A percentile compares a stretch with the other conserved stretches of the same genome.
phyloP scores from a whole-genome alignment of 1,284 basidiomycete species.

The Microbotryomycetes sp. region DNA sequence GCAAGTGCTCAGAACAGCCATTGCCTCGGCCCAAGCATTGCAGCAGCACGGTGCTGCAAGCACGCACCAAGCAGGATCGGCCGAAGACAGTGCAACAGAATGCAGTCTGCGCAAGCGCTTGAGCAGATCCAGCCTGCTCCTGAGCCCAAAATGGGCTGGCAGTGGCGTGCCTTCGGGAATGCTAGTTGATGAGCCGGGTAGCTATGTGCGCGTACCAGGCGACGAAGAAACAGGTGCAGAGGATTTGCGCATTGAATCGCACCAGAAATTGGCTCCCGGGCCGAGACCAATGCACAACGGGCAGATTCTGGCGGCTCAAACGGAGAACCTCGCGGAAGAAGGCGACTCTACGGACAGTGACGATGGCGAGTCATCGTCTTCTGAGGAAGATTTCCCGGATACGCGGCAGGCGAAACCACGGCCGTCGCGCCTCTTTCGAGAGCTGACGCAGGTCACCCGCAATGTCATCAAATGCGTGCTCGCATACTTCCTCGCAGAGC shows the following conservation, averaged over 20 bases:
- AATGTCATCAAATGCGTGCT: constrained; percentile 85
- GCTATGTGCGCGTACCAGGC: constrained; percentile 2
- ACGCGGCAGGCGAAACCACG: not conserved
- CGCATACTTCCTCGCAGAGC: constrained; percentile 79
- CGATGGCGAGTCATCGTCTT: not conserved
- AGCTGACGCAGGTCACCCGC: constrained; percentile 35
- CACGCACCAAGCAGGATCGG: not conserved
- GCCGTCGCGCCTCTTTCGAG: not conserved
- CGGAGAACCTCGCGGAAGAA: not conserved
- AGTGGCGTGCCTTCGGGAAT: not conserved
- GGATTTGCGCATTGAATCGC: not conserved
- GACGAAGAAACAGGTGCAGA: no score
- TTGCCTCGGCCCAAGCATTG: not conserved
- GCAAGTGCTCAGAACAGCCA: constrained; percentile 1
- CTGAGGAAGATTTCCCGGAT: not conserved
- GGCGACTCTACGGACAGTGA: no score
- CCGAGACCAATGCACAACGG: not conserved
- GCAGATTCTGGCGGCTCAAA: not conserved
- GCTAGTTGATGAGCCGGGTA: constrained; percentile 9
- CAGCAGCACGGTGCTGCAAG: no score
- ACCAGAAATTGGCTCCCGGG: not conserved
- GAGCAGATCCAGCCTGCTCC: not conserved
- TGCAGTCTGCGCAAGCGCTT: not conserved
- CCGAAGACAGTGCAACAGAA: not conserved
- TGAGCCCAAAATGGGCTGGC: not conserved